Base-by-base conservation (phyloP, 768 basidiomycete genomes). In the Agaricus blazei region DNA sequence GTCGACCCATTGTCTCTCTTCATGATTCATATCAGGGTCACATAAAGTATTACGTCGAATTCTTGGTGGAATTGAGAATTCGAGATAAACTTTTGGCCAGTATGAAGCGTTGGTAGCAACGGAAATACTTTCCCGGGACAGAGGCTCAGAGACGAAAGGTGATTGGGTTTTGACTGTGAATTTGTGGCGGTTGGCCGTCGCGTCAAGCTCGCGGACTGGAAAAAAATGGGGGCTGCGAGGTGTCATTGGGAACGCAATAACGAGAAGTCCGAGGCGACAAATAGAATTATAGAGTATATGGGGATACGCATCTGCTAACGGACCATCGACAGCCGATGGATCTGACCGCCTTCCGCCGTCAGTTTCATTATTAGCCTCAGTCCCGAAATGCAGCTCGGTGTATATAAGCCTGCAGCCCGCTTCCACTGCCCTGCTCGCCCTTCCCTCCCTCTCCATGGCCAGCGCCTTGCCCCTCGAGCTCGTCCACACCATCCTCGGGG, bases 401-500 rank as follows among this genome's bases (percentile, higher is more conserved):
- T 56, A 56, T 49, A 56, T 56, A 56, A 49, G 45, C 41, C 51
- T 43, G 31, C 42, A 44, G 38, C 31, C 14, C 63, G 45, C 54
- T 57, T 52, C 31, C 58, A 34, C 34, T 37, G 54, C 58, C 40
- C 51, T 54, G 9, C 61, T 47, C 11, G 34, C 46, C 38, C 37
- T 52, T 60, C 49, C 58, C 57, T 52, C 34, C 65, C 60, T 50
- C 34, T 60, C 51, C 28, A 51, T 64, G 56, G 48, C 53, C 49
- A 31, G 42, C 34, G n/a, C 52, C 27, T 34, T 89, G 40, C 88
- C 88, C 9, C 72, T 85, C 58, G 88, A 89, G 68, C 63, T 90
- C 46, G 75, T 83, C 41, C 68, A 86, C 54, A 64, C 76, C 61
- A 81, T 90, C 65, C 77, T 89, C 59, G 84, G 88, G 66, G 67